phyloP scores from a whole-genome alignment of 169 alveolate genomes.

The Cryptosporidium sp. region DNA sequence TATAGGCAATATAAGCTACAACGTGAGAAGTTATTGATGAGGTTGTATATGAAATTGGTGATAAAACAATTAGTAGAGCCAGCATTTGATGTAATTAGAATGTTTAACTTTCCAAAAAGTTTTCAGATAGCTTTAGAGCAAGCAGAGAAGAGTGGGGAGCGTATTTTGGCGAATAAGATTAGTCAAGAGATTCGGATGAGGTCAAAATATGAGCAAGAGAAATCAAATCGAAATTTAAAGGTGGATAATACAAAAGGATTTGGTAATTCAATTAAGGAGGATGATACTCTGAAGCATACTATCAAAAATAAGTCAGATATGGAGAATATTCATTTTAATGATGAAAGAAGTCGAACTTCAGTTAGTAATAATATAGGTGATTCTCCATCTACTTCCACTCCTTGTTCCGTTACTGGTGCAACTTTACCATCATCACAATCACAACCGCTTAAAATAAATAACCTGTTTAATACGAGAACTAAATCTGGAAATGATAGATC shows the following conservation, averaged over 20 bases:
- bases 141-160: constrained; percentile 52
- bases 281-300: too few relatives aligned
- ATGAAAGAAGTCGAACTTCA: not conserved
- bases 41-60: constrained; percentile 43
- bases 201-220: constrained; percentile 26
- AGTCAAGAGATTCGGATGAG: constrained; percentile 39
- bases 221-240: not conserved
- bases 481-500: not conserved
- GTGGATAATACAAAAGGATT: not conserved
- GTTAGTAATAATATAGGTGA: not conserved
- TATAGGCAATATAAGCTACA: constrained; percentile 20
- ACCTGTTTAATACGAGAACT: not conserved
- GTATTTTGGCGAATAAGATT: constrained; percentile 52
- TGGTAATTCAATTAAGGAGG: not conserved
- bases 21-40: constrained; percentile 52
- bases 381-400: not conserved
- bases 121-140: constrained; percentile 71
- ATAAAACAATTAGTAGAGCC: constrained; percentile 63
- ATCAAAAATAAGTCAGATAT: not conserved
- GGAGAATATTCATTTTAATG: not conserved
- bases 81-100: constrained; percentile 60
- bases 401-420: not conserved
- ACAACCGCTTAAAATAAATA: not conserved
- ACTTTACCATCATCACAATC: not conserved
- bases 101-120: constrained; percentile 63